Conservation (phyloP, 2,329 filamentous ascomycete species). For the Pseudogymnoascus sp. region DNA sequence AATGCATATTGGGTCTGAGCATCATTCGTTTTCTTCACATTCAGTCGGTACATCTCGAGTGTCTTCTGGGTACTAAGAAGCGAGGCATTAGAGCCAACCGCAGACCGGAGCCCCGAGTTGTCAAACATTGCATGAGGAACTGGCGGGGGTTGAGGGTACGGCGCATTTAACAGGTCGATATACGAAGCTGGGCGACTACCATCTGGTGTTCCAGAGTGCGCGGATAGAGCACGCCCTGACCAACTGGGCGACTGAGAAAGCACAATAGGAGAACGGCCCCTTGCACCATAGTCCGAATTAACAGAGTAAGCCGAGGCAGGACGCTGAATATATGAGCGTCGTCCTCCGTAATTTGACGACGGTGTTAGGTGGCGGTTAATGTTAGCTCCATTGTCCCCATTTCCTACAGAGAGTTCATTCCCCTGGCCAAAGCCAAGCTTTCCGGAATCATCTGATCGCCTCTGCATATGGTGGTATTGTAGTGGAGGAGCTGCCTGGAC, state of each 20-base stretch:
- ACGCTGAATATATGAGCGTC: slow-evolving; percentile 54
- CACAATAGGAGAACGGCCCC: slow-evolving; percentile 52
- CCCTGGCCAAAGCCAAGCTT: slow-evolving; percentile 13
- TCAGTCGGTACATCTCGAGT: slow-evolving; percentile 92
- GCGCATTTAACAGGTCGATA: slow-evolving; percentile 48
- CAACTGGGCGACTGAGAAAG: slow-evolving; percentile 24
- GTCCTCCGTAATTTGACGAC: slow-evolving; percentile 44
- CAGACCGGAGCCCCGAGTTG: slow-evolving; percentile 71
- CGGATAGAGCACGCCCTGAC: slow-evolving; percentile 24
- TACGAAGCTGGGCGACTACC: slow-evolving; percentile 27
- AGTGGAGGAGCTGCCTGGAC: slow-evolving; percentile 42
- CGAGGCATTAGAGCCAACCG: slow-evolving; percentile 83
- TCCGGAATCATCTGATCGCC: slow-evolving; percentile 36
- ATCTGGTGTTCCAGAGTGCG: slow-evolving; percentile 24
- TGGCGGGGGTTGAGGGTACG: slow-evolving; percentile 31
- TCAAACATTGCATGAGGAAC: slow-evolving; percentile 46
- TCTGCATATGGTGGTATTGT: slow-evolving; percentile 51
- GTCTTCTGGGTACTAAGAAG: slow-evolving; percentile 88
- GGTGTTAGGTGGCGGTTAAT: slow-evolving; percentile 59
- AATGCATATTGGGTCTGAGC: slow-evolving; percentile 90
- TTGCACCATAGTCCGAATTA: slow-evolving; percentile 59
- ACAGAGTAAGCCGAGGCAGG: slow-evolving; percentile 72
- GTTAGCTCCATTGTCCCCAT: slow-evolving; percentile 40
- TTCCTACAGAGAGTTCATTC: slow-evolving; percentile 16
- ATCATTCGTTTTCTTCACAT: slow-evolving; percentile 95